phyloP scores from a whole-genome alignment of 805 yeast genomes.

The Priceomyces castillae region DNA sequence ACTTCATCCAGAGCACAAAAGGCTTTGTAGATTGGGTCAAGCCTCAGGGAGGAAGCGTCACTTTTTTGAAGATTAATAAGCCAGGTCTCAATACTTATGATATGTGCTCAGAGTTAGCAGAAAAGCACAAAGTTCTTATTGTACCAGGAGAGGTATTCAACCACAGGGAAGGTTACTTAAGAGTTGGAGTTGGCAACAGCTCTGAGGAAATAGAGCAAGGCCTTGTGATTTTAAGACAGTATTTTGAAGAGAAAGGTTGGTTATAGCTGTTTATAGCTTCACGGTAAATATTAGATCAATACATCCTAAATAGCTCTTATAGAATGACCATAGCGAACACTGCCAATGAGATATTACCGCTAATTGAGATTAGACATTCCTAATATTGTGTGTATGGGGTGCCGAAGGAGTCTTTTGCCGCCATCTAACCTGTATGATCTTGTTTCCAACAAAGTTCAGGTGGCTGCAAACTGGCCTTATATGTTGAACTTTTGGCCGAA shows the following conservation, averaged over 20 bases:
- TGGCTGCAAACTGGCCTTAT: too few relatives aligned
- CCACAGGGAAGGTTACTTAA: slow-evolving; percentile 37
- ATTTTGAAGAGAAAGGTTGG: slow-evolving; percentile 6
- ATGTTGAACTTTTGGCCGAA: too few relatives aligned
- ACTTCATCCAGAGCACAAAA: slow-evolving; percentile 26
- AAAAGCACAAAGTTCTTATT: slow-evolving; percentile 29
- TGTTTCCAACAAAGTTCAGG: too few relatives aligned
- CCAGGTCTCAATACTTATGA: slow-evolving; percentile 25
- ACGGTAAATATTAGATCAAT: too few relatives aligned
- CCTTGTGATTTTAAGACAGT: slow-evolving; percentile 19
- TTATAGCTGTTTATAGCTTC: too few relatives aligned
- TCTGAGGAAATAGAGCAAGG: slow-evolving; percentile 34
- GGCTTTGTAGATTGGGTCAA: slow-evolving; percentile 38
- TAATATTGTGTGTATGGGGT: too few relatives aligned
- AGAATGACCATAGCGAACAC: too few relatives aligned
- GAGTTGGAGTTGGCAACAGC: slow-evolving; percentile 51
- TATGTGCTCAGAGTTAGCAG: slow-evolving; percentile 37
- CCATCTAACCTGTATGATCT: too few relatives aligned
- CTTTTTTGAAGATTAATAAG: slow-evolving; percentile 36
- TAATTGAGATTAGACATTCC: too few relatives aligned
- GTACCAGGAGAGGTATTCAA: slow-evolving; percentile 52
- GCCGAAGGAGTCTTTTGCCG: too few relatives aligned
- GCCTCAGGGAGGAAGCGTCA: slow-evolving; percentile 50
- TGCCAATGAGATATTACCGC: too few relatives aligned
- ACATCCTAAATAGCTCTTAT: too few relatives aligned